Evolutionary conservation across 768 basidiomycete genomes (phyloP).

Genomic region (Mycena galopus): DNA sequence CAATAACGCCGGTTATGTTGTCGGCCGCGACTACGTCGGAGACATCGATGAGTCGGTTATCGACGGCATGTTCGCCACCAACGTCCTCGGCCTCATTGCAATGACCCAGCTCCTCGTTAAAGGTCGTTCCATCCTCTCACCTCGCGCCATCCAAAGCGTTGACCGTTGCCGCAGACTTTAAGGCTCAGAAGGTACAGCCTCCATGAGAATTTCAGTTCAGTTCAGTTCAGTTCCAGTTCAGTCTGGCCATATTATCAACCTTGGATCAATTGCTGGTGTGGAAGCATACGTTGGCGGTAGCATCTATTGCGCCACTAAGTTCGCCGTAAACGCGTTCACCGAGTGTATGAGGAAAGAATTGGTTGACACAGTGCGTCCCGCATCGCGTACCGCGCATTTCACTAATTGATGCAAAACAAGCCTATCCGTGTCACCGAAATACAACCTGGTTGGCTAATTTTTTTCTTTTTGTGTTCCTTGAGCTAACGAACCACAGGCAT

Average conservation of each 20-base stretch:
- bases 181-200: constrained; percentile 77
- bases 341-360: constrained; percentile 86
- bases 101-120: constrained; percentile 82
- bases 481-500: constrained; percentile 59
- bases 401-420: neutral
- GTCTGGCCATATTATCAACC: constrained; percentile 91
- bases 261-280: constrained; percentile 92
- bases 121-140: constrained; percentile 49
- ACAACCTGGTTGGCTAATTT: constrained; percentile 77
- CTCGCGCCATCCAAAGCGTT: neutral
- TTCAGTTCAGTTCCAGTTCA: too few relatives aligned
- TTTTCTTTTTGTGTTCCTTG: neutral
- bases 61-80: constrained; percentile 86
- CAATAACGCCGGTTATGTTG: constrained; percentile 88
- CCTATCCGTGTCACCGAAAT: constrained; percentile 95
- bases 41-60: constrained; percentile 82
- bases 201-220: too few relatives aligned
- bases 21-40: constrained; percentile 90
- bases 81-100: constrained; percentile 87
- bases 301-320: constrained; percentile 94
- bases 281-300: constrained; percentile 93
- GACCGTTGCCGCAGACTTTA: constrained; percentile 70
- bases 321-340: constrained; percentile 89
- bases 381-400: neutral
- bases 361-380: constrained; percentile 73